Evolutionary conservation across 805 yeast genomes (phyloP).

Genomic region (Kuraishia floccosa): DNA sequence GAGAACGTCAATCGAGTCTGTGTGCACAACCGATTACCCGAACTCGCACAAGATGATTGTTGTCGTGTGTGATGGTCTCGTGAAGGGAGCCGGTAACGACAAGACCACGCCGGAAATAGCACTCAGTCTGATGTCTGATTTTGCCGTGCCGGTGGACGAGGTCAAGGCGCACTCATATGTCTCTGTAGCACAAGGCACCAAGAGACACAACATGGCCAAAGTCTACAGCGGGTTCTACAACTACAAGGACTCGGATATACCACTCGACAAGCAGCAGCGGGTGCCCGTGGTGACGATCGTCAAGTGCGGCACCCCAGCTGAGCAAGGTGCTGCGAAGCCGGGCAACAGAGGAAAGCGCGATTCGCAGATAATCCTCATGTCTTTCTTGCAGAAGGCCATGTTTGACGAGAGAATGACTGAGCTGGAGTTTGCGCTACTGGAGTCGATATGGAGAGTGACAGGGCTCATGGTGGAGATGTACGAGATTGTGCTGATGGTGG

Average conservation of each 20-base stretch:
- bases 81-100: constrained; percentile 91
- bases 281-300: constrained; percentile 73
- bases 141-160: constrained; percentile 58
- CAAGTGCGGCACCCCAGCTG: constrained; percentile 82
- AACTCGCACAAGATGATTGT: constrained; percentile 84
- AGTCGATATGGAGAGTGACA: constrained; percentile 69
- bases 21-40: constrained; percentile 93
- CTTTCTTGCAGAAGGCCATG: constrained; percentile 76
- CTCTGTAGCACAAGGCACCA: constrained; percentile 89
- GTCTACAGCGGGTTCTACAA: constrained; percentile 91
- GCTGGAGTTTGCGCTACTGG: constrained; percentile 69
- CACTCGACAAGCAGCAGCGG: constrained; percentile 72
- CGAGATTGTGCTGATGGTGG: constrained; percentile 83
- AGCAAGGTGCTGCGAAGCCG: constrained; percentile 60
- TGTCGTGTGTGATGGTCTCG: constrained; percentile 86
- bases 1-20: constrained; percentile 81
- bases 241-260: constrained; percentile 67
- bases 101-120: constrained; percentile 83
- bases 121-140: constrained; percentile 75
- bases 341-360: constrained; percentile 97
- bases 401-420: constrained; percentile 93
- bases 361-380: constrained; percentile 85
- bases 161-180: constrained; percentile 82
- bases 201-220: constrained; percentile 97
- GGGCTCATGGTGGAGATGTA: constrained; percentile 78